Evolutionary conservation across 257 asterid species (phyloP).

Genomic region (Phtheirospermum japonicum): DNA sequence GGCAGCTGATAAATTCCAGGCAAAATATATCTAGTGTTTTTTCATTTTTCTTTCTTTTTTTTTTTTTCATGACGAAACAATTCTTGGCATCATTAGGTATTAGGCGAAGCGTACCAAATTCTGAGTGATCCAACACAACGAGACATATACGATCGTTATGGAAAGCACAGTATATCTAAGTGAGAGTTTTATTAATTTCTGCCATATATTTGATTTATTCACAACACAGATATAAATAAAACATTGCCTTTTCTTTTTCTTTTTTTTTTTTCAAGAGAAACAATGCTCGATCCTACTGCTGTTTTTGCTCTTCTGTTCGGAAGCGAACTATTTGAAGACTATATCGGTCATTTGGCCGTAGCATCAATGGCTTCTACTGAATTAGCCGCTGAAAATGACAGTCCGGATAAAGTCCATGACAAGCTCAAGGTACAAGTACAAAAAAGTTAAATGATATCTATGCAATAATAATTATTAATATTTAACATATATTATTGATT

Average conservation of each 20-base stretch:
- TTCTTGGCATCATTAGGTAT: slow-evolving; percentile 40
- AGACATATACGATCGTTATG: slow-evolving; percentile 72
- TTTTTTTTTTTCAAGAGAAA: slow-evolving; percentile 45
- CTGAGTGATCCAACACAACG: slow-evolving; percentile 81
- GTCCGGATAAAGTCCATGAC: slow-evolving; percentile 59
- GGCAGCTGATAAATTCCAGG: slow-evolving; percentile 93
- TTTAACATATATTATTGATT: neutral
- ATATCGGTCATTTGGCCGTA: slow-evolving; percentile 73
- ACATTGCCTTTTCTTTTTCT: neutral
- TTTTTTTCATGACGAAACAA: too few species aligned
- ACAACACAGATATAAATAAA: neutral
- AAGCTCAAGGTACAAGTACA: slow-evolving; percentile 83
- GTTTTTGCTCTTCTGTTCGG: slow-evolving; percentile 92
- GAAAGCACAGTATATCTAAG: slow-evolving; percentile 73
- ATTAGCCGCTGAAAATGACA: slow-evolving; percentile 47
- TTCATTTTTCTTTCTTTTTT: neutral
- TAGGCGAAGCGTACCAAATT: slow-evolving; percentile 93
- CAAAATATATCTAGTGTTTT: slow-evolving; percentile 17
- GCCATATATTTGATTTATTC: too few species aligned
- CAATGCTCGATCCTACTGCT: slow-evolving; percentile 91
- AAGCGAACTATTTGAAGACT: slow-evolving; percentile 90
- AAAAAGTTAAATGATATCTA: too few species aligned
- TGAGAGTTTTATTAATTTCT: slow-evolving; percentile 27
- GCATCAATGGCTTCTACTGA: slow-evolving; percentile 93
- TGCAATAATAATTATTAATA: too few species aligned